Evolutionary conservation across 176 grass and related monocot genomes (phyloP), one percentile per base, ranked within the genome.

Genomic region (Tillandsia leiboldiana): DNA sequence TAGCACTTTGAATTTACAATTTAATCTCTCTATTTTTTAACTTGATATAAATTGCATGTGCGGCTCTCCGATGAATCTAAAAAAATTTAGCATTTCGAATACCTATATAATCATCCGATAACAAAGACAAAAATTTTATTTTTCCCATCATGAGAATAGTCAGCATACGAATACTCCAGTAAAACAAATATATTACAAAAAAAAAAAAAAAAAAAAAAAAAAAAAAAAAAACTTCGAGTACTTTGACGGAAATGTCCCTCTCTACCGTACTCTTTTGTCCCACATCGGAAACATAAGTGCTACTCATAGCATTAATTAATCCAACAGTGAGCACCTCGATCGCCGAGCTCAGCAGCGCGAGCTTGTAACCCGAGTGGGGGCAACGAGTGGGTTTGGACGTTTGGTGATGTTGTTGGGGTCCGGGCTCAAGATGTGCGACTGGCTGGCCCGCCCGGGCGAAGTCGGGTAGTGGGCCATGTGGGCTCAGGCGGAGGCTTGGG

Each of bases 291-390:
- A 1, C 2, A 9, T 7, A 42, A 59, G 0, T 0, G 18, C 0
- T 27, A 11, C 2, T 6, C 23, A 10, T 1, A 2, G 61, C 23
- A 13, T 1, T 52, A 66, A 84, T 79, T 75, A 0, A 8, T 0
- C 1, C 22, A 0, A 1, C 1, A 0, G 8, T 1, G 3, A 2
- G 0, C 0, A 0, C 0, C 0, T 2, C 0, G 0, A 1, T 65
- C 8, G 76, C 74, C 28, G 51, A 68, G 65, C 17, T 22, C 2
- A 4, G 74, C n/a, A 50, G 28, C 51, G 51, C 0, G 8, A 5
- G 64, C 74, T 76, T 76, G 51, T 76, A 4, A 76, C 64, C 74
- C 51, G 5, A 49, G 64, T 1, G 63, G 51, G 51, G 51, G 74
- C 65, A 6, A 10, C 20, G 58, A 20, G 48, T 68, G 27, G 71